These are phyloP conservation scores for Akanthomyces lecanii DNA, from an alignment of 2,329 filamentous ascomycete genomes.

Conservation along the genomic window DNA sequence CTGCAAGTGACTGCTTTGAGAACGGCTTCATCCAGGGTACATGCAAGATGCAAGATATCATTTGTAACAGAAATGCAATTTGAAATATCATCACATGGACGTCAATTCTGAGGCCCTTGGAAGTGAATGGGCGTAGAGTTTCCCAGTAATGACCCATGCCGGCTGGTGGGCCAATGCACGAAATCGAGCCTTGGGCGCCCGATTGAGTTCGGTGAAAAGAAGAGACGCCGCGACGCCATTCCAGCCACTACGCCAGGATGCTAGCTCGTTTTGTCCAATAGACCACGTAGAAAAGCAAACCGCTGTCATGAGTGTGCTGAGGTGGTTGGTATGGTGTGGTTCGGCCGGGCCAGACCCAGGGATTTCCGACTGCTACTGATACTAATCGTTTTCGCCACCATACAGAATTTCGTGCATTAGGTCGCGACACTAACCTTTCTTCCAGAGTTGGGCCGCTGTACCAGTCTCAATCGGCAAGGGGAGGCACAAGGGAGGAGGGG, in stretches of 20 bases:
- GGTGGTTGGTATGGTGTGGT: neutral
- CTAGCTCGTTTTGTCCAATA: neutral
- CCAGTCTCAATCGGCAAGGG: neutral
- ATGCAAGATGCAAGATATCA: neutral
- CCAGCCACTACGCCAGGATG: neutral
- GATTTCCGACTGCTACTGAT: slow-evolving; percentile 2
- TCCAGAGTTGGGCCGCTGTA: neutral
- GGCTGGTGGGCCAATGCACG: neutral
- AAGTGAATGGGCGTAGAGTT: neutral
- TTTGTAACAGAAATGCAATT: neutral
- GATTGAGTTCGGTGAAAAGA: slow-evolving; percentile 10
- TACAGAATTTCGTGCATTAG: slow-evolving; percentile 16
- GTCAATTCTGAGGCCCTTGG: neutral
- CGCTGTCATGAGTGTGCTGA: neutral
- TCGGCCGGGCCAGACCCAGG: neutral
- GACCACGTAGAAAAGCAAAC: neutral
- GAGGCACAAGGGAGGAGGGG: neutral
- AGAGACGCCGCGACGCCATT: neutral
- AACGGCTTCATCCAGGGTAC: neutral
- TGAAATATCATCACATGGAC: neutral
- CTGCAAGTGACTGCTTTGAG: neutral
- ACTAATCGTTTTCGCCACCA: neutral
- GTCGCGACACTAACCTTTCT: neutral
- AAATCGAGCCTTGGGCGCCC: slow-evolving; percentile 1
- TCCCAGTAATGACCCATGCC: neutral